Evolutionary conservation across 2,329 filamentous ascomycete genomes (phyloP).

Genomic region (Geosmithia morbida): DNA sequence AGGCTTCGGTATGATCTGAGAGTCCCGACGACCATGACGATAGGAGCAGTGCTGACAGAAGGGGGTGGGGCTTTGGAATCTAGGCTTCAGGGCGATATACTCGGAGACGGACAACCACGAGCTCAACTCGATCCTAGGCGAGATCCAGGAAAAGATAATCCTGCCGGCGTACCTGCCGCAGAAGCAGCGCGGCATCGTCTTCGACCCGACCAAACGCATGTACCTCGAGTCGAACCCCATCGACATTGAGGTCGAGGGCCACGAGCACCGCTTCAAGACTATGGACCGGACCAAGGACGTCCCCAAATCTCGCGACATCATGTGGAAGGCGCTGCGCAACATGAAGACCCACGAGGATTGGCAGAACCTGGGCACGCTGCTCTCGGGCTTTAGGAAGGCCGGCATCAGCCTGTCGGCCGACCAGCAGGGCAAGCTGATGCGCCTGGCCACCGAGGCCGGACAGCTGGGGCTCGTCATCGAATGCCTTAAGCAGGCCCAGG

Average conservation of each 20-base stretch:
- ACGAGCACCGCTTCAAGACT: constrained; percentile 35
- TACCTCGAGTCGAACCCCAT: constrained; percentile 39
- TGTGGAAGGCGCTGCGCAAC: constrained; percentile 21
- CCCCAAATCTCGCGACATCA: constrained; percentile 23
- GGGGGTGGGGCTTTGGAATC: constrained; percentile 3
- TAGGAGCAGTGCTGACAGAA: not conserved
- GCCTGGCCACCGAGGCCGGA: constrained; percentile 22
- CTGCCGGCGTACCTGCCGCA: constrained; percentile 43
- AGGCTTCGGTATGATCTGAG: constrained; percentile 10
- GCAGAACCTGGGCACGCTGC: constrained; percentile 33
- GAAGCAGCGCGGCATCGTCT: constrained; percentile 38
- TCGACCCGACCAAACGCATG: constrained; percentile 27
- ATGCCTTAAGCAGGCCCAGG: constrained; percentile 27
- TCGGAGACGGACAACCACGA: constrained; percentile 33
- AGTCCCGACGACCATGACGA: not conserved
- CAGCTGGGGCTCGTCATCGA: constrained; percentile 33
- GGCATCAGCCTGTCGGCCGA: constrained; percentile 18
- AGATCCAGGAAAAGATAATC: constrained; percentile 43
- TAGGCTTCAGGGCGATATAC: constrained; percentile 28
- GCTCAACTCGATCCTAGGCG: constrained; percentile 36
- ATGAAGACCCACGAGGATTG: constrained; percentile 37
- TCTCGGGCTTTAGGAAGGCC: constrained; percentile 33
- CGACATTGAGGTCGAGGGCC: constrained; percentile 41
- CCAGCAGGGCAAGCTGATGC: constrained; percentile 24
- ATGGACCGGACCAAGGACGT: constrained; percentile 26